These are phyloP conservation scores for Cardiospermum halicacabum DNA, from an alignment of 345 rosid species.

Conservation along the genomic window DNA sequence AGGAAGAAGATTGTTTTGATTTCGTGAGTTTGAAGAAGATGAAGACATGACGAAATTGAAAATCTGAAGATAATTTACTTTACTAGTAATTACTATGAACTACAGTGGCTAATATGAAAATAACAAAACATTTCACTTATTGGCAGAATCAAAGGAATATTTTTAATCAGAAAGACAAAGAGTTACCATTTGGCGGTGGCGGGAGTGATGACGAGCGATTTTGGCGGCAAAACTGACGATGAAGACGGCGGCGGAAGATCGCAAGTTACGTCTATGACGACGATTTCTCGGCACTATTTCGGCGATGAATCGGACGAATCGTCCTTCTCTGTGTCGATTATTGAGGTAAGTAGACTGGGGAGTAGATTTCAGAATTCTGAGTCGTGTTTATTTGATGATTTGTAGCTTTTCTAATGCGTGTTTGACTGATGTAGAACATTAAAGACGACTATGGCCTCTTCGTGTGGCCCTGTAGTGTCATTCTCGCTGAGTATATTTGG, in stretches of 20 bases:
- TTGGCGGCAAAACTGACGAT: not conserved
- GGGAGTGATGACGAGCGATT: not conserved
- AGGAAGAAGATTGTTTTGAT: no score
- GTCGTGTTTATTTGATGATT: not conserved
- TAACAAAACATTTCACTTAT: not conserved
- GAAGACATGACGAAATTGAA: no score
- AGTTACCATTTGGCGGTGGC: slow-evolving; percentile 2
- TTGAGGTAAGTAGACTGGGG: slow-evolving; percentile 45
- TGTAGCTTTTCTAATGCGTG: not conserved
- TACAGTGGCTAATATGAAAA: no score
- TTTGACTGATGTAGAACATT: slow-evolving; percentile 45
- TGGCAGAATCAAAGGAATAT: no score
- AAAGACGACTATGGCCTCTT: slow-evolving; percentile 87
- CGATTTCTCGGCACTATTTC: slow-evolving; percentile 51
- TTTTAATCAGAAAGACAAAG: no score
- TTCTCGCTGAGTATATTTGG: slow-evolving; percentile 92
- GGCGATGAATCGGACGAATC: slow-evolving; percentile 35
- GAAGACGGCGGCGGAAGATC: slow-evolving; percentile 8
- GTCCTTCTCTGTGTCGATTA: slow-evolving; percentile 49
- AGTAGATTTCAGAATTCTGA: not conserved
- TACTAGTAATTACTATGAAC: no score
- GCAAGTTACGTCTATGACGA: slow-evolving; percentile 27
- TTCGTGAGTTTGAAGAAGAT: no score
- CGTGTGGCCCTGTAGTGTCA: slow-evolving; percentile 83
- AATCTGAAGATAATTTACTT: no score